phyloP scores from a whole-genome alignment of 2,329 filamentous ascomycete genomes.

The Hyphodiscus sp. region DNA sequence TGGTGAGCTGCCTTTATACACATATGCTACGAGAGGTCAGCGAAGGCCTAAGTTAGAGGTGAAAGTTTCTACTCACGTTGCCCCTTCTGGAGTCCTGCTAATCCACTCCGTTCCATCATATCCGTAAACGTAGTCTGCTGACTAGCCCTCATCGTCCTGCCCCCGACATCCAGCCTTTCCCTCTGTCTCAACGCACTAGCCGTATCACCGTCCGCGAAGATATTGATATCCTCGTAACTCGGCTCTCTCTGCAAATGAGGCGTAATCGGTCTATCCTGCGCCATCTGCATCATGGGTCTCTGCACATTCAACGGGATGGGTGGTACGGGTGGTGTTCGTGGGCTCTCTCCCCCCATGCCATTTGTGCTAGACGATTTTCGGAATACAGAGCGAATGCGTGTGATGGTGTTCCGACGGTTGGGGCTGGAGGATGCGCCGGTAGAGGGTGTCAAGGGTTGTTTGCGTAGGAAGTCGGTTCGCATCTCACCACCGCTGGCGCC shows the following conservation, averaged over 20 bases:
- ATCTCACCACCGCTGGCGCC: slow-evolving; percentile 31
- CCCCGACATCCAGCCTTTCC: slow-evolving; percentile 1
- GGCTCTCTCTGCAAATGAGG: slow-evolving; percentile 36
- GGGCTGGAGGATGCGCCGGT: slow-evolving; percentile 10
- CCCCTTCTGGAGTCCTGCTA: slow-evolving; percentile 31
- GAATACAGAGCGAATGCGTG: slow-evolving; percentile 25
- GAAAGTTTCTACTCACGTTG: slow-evolving; percentile 23
- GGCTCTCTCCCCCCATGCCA: not conserved
- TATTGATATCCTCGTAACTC: slow-evolving; percentile 44
- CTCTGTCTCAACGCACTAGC: slow-evolving; percentile 27
- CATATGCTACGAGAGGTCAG: slow-evolving; percentile 7
- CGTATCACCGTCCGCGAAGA: slow-evolving; percentile 44
- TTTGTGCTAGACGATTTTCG: slow-evolving; percentile 14
- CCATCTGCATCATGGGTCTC: slow-evolving; percentile 2
- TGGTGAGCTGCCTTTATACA: slow-evolving; percentile 11
- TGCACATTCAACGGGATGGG: slow-evolving; percentile 20
- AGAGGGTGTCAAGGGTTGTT: slow-evolving; percentile 20
- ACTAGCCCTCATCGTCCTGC: slow-evolving; percentile 10
- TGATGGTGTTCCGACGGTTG: slow-evolving; percentile 10
- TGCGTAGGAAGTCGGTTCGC: slow-evolving; percentile 48
- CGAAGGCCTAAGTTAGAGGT: not conserved
- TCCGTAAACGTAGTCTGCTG: slow-evolving; percentile 43
- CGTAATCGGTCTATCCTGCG: slow-evolving; percentile 22
- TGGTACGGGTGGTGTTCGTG: slow-evolving; percentile 4
- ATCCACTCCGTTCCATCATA: slow-evolving; percentile 42